phyloP scores from a whole-genome alignment of 768 basidiomycete species.

The Collybia sordida region DNA sequence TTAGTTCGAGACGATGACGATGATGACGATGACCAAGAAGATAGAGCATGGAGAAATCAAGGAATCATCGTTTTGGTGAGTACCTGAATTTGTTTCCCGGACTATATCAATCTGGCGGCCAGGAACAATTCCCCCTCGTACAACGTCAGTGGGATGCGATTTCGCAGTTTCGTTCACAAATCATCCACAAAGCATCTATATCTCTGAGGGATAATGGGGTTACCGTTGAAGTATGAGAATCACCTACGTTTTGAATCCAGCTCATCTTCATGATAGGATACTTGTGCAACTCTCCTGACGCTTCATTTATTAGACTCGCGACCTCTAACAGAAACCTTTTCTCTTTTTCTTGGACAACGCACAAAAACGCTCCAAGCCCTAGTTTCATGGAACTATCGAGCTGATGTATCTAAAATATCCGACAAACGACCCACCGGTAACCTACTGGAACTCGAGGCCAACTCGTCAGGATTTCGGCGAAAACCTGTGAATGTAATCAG shows the following conservation, averaged over 20 bases:
- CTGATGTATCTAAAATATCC: constrained; percentile 4
- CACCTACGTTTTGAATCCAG: not conserved
- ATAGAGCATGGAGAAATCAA: constrained; percentile 54
- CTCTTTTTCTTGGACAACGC: constrained; percentile 71
- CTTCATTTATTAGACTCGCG: constrained; percentile 89
- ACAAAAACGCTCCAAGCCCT: constrained; percentile 52
- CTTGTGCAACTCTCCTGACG: constrained; percentile 76
- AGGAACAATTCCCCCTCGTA: constrained; percentile 87
- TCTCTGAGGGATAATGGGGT: constrained; percentile 64
- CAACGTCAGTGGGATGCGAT: constrained; percentile 94
- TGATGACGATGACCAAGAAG: constrained; percentile 46
- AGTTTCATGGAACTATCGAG: constrained; percentile 32
- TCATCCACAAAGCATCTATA: constrained; percentile 83
- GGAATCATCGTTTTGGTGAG: constrained; percentile 66
- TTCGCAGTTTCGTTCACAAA: constrained; percentile 83
- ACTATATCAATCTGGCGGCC: not conserved
- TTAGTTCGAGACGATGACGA: constrained; percentile 60
- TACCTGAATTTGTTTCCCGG: constrained; percentile 2
- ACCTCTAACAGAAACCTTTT: constrained; percentile 71
- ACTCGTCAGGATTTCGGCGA: constrained; percentile 24
- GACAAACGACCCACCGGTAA: constrained; percentile 33
- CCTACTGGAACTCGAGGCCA: constrained; percentile 16
- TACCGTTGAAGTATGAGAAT: constrained; percentile 48
- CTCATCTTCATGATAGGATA: constrained; percentile 43
- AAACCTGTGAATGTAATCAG: constrained; percentile 49